Conservation (phyloP, 257 asterid species). For the Solanum pinnatisectum region DNA sequence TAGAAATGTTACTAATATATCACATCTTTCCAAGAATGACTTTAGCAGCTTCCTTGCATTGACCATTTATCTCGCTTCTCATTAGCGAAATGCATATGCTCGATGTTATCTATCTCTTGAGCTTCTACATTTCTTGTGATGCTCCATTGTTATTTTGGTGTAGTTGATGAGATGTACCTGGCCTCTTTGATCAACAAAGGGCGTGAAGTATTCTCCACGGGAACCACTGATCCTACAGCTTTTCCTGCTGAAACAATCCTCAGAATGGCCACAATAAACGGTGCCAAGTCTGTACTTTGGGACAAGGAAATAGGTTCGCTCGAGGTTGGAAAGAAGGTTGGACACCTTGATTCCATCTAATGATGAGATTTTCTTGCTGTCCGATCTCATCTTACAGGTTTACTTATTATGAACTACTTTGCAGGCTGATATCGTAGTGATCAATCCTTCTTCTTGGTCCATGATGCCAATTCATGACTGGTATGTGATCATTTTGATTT, state of each 20-base stretch:
- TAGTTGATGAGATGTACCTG: slow-evolving; percentile 87
- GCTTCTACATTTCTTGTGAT: neutral
- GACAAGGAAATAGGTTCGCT: slow-evolving; percentile 77
- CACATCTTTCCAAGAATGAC: neutral
- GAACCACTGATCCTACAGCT: slow-evolving; percentile 59
- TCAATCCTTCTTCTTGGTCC: slow-evolving; percentile 62
- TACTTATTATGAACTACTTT: neutral
- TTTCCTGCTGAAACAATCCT: slow-evolving; percentile 76
- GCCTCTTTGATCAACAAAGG: slow-evolving; percentile 85
- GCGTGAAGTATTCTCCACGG: slow-evolving; percentile 46
- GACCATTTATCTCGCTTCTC: neutral
- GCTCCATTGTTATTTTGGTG: neutral
- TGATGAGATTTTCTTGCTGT: neutral
- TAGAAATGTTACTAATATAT: neutral
- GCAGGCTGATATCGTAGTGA: slow-evolving; percentile 71
- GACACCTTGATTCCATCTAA: neutral
- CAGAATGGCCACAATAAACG: slow-evolving; percentile 60
- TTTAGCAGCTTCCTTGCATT: neutral
- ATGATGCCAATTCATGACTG: slow-evolving; percentile 72
- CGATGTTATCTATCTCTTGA: neutral
- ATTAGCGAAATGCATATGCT: neutral
- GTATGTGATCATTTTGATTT: slow-evolving; percentile 12
- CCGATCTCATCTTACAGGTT: neutral
- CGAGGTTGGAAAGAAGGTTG: slow-evolving; percentile 73
- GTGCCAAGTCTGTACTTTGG: slow-evolving; percentile 67